These are phyloP conservation scores for Dacryopinax primogenitus DNA, from an alignment of 768 basidiomycete species.

Conservation along the genomic window DNA sequence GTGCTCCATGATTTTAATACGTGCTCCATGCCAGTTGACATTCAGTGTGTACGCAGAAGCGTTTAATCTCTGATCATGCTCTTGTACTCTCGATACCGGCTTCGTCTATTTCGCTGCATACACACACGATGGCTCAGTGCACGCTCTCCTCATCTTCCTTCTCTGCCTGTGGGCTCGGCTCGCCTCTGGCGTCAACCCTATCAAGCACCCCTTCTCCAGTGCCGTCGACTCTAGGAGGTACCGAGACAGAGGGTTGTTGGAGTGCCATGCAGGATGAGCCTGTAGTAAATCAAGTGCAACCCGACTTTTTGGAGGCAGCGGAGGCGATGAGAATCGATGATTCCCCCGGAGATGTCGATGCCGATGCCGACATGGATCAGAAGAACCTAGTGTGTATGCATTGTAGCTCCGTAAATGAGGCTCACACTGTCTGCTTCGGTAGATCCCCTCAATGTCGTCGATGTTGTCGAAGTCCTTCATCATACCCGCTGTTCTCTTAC, in stretches of 20 bases:
- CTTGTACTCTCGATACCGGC: neutral
- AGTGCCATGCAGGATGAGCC: neutral
- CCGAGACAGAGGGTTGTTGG: neutral
- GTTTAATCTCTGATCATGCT: neutral
- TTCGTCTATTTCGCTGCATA: neutral
- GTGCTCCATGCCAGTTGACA: neutral
- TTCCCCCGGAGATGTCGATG: neutral
- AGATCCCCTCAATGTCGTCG: neutral
- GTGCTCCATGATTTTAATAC: too few species aligned
- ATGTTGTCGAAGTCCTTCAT: neutral
- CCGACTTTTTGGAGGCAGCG: neutral
- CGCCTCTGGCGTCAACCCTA: neutral
- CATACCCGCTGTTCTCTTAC: neutral
- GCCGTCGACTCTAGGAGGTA: neutral
- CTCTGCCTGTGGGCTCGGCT: neutral
- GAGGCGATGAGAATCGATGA: conserved; percentile 3
- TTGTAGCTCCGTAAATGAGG: neutral
- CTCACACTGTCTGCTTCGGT: neutral
- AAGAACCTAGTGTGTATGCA: neutral
- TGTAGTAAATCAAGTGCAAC: neutral
- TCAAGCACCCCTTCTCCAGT: neutral
- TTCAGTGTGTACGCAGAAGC: neutral
- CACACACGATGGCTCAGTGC: neutral
- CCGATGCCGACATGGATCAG: conserved; percentile 1
- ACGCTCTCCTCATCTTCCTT: neutral